A percentile compares a stretch with the other conserved stretches of the same genome.
phyloP scores from a whole-genome alignment of 208 protist genomes.

The Porcisia hertigi region DNA sequence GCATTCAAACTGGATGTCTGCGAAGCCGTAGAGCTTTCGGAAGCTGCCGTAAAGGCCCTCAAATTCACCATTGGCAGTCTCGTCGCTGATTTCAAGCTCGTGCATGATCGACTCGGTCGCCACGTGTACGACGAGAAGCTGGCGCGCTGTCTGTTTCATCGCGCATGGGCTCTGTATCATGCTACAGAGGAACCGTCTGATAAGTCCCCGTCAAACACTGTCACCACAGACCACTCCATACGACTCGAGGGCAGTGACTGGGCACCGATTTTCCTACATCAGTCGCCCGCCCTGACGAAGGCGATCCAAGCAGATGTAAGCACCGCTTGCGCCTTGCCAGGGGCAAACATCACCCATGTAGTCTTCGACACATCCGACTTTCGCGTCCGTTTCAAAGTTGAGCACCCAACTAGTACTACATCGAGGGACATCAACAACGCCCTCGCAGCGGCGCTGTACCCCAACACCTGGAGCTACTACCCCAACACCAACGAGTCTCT shows the following conservation, averaged over 20 bases:
- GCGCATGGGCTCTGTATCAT: conserved; percentile 22
- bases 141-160: not conserved
- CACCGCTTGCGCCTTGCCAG: conserved; percentile 15
- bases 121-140: conserved; percentile 12
- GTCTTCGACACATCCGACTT: conserved; percentile 29
- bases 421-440: conserved; percentile 8
- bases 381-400: conserved; percentile 23
- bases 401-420: conserved; percentile 13
- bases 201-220: not conserved
- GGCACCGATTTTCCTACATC: conserved; percentile 26
- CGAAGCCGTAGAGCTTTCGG: conserved; percentile 8
- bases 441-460: conserved; percentile 15
- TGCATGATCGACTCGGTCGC: conserved; percentile 5
- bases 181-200: not conserved
- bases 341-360: conserved; percentile 24
- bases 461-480: conserved; percentile 25
- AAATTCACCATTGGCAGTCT: conserved; percentile 33
- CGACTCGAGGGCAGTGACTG: conserved; percentile 38
- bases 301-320: conserved; percentile 39
- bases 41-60: conserved; percentile 13
- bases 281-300: conserved; percentile 29
- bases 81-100: conserved; percentile 35
- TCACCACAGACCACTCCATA: conserved; percentile 38
- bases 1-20: conserved; percentile 42
- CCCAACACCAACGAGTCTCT: not conserved